These are phyloP conservation scores for Schizochytrium sp. DNA, from an alignment of 108 stramenopile genomes.

Conservation along the genomic window DNA sequence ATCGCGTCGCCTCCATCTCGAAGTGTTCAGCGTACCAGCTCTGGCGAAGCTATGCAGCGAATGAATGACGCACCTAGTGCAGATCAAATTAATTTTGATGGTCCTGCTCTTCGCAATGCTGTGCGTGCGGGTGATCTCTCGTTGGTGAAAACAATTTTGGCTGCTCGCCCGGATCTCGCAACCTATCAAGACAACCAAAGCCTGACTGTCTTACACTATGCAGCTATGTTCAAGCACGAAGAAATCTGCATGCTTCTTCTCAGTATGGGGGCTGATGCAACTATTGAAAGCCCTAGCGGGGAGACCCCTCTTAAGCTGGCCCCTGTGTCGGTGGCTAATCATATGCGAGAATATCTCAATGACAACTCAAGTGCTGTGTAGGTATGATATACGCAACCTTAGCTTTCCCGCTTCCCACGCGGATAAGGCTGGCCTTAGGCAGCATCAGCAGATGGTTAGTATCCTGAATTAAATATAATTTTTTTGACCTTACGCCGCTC, in stretches of 20 bases:
- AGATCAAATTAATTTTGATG: background rate
- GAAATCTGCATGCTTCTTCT: constrained; percentile 45
- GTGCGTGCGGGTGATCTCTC: constrained; percentile 1
- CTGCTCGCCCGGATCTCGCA: background rate
- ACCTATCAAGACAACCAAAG: background rate
- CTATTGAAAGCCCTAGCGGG: background rate
- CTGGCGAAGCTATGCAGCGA: constrained; percentile 8
- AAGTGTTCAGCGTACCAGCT: background rate
- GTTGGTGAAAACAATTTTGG: constrained; percentile 4
- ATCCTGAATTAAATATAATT: too few relatives aligned
- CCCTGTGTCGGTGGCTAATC: background rate
- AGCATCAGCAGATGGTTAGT: too few relatives aligned
- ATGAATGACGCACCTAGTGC: background rate
- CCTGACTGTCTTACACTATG: background rate
- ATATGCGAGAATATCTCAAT: background rate
- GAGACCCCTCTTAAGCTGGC: constrained; percentile 40
- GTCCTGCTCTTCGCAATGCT: background rate
- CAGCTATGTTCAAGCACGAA: constrained; percentile 51
- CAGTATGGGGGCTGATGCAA: constrained; percentile 4
- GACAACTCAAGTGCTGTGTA: background rate
- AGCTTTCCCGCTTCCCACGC: too few relatives aligned
- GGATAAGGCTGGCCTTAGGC: too few relatives aligned
- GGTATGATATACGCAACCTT: background rate
- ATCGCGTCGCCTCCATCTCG: background rate
- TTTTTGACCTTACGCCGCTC: too few relatives aligned